phyloP scores from a whole-genome alignment of 176 grass and related monocot genomes.

The Carex cristatella region DNA sequence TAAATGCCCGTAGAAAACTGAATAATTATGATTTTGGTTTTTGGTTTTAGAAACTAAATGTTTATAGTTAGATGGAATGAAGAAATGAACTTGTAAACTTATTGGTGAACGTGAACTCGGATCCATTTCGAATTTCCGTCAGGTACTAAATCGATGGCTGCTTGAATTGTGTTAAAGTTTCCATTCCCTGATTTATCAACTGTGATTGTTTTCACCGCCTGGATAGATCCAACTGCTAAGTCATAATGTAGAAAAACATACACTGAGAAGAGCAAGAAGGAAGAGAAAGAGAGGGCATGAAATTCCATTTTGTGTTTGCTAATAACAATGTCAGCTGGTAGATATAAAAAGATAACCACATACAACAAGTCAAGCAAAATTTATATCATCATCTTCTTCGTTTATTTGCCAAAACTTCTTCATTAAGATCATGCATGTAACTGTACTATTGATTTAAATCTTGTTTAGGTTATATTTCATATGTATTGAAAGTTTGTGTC shows the following conservation, averaged over 20 bases:
- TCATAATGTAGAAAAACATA: not conserved
- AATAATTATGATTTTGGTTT: not conserved
- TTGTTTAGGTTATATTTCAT: not conserved
- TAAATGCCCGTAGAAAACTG: not conserved
- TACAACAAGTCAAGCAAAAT: not conserved
- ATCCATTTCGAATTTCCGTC: conserved; percentile 25
- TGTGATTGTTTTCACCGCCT: not conserved
- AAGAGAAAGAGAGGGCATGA: not conserved
- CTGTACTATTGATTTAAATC: not conserved
- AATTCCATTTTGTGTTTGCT: conserved; percentile 10
- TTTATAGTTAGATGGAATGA: not conserved
- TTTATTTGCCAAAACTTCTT: not conserved
- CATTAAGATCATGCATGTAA: not conserved
- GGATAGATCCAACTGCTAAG: conserved; percentile 1
- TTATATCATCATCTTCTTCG: not conserved
- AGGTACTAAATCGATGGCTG: conserved; percentile 26
- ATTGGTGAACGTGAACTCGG: conserved; percentile 3
- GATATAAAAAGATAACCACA: not conserved
- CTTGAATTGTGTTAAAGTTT: conserved; percentile 24
- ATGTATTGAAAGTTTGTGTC: not conserved
- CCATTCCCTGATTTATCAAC: conserved; percentile 15
- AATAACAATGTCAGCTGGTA: not conserved
- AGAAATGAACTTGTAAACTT: conserved; percentile 19
- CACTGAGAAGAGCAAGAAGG: conserved; percentile 15
- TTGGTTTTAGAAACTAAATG: not conserved